These are phyloP conservation scores for Auriscalpium vulgare DNA, from an alignment of 768 basidiomycete genomes.

Conservation along the genomic window DNA sequence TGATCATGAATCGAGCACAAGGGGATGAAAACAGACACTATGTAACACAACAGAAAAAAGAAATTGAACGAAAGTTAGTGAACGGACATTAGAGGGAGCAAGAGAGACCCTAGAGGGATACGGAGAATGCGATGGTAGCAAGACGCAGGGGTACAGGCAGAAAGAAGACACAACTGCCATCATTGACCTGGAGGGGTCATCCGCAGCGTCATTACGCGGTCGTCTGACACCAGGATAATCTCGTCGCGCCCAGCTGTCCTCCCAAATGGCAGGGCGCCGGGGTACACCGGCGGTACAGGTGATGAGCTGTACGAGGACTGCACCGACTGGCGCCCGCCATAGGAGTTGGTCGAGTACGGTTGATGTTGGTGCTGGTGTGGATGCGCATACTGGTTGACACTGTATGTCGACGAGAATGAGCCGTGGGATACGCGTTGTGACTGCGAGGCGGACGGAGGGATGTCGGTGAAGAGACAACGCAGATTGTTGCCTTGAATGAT, in stretches of 20 bases:
- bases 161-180: background rate
- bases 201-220: slow-evolving; percentile 68
- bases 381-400: slow-evolving; percentile 1
- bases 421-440: slow-evolving; percentile 25
- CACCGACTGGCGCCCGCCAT: slow-evolving; percentile 6
- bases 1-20: slow-evolving; percentile 8
- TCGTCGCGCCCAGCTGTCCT: slow-evolving; percentile 60
- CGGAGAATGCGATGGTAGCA: background rate
- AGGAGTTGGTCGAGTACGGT: background rate
- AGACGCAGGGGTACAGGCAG: background rate
- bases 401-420: slow-evolving; percentile 5
- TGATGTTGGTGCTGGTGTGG: background rate
- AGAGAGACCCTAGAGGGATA: background rate
- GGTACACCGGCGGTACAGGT: slow-evolving; percentile 32
- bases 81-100: background rate
- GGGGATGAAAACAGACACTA: background rate
- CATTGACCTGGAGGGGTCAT: slow-evolving; percentile 28
- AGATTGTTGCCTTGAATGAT: slow-evolving; percentile 92
- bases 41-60: background rate
- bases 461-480: slow-evolving; percentile 87
- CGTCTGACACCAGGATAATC: slow-evolving; percentile 86
- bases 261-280: slow-evolving; percentile 34
- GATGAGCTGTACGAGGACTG: slow-evolving; percentile 14
- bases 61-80: no score
- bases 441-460: slow-evolving; percentile 78